phyloP scores from a whole-genome alignment of 768 basidiomycete species.

The Atractiella rhizophila region DNA sequence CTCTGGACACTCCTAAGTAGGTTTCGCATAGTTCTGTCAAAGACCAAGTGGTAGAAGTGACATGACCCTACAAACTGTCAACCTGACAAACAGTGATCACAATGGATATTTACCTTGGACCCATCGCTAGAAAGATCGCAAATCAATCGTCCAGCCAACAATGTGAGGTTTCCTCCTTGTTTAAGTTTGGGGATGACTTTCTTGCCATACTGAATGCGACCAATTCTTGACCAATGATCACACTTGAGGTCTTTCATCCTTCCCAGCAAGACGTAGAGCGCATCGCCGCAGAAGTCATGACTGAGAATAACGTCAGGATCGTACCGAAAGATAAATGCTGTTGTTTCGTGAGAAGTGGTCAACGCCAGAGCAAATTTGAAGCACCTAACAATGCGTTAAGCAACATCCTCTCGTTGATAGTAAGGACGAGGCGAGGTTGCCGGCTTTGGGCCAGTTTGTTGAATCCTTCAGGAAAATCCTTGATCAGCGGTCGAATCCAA shows the following conservation, averaged over 20 bases:
- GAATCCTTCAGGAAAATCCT: slow-evolving; percentile 55
- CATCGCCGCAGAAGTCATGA: slow-evolving; percentile 74
- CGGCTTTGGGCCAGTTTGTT: slow-evolving; percentile 33
- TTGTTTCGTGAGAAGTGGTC: not conserved
- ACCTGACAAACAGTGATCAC: not conserved
- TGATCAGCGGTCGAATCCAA: slow-evolving; percentile 62
- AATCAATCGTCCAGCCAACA: slow-evolving; percentile 59
- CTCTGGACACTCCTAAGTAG: slow-evolving; percentile 56
- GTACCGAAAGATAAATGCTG: slow-evolving; percentile 50
- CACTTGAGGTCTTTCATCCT: slow-evolving; percentile 73
- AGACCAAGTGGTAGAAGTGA: slow-evolving; percentile 81
- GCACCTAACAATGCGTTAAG: slow-evolving; percentile 54
- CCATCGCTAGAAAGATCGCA: slow-evolving; percentile 87
- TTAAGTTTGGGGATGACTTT: slow-evolving; percentile 58
- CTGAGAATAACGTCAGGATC: slow-evolving; percentile 90
- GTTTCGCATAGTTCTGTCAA: slow-evolving; percentile 87
- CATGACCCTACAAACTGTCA: not conserved
- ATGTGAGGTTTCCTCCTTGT: slow-evolving; percentile 57
- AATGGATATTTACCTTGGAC: slow-evolving; percentile 66
- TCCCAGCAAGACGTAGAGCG: slow-evolving; percentile 67
- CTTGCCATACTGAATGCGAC: slow-evolving; percentile 50
- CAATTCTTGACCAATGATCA: slow-evolving; percentile 82
- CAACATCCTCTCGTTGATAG: slow-evolving; percentile 60
- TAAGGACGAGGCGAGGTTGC: slow-evolving; percentile 37
- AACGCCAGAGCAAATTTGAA: not conserved